Percentiles rank a stretch among this genome's conserved stretches.
Conservation (phyloP, 1,139 yeast genomes). For the Saccharomyces pastorianus region DNA sequence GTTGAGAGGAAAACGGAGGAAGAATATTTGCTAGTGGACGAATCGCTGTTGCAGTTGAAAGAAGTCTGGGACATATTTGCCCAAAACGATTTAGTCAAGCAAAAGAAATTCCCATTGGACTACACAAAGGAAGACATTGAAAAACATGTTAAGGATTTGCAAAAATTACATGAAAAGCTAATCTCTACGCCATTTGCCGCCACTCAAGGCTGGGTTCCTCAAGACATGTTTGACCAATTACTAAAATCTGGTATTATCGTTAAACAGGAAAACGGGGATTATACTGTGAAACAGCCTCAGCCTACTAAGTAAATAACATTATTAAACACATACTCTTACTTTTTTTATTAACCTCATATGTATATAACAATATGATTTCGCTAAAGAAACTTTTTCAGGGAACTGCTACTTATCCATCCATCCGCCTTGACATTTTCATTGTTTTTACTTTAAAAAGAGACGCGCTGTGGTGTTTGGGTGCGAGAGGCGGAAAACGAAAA, state of each 20-base stretch:
- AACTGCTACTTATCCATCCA: no score
- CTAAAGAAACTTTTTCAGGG: no score
- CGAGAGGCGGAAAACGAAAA: neutral
- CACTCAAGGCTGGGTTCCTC: conserved; percentile 93
- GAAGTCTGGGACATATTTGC: conserved; percentile 69
- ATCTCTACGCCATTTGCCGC: conserved; percentile 76
- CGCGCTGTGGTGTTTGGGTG: neutral
- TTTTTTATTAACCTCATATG: no score
- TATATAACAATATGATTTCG: no score
- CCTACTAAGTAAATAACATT: neutral
- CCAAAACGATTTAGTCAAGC: conserved; percentile 47
- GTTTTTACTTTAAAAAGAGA: neutral
- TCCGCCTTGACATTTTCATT: no score
- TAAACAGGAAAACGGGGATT: conserved; percentile 41
- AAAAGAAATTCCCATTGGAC: conserved; percentile 48
- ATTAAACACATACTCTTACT: neutral
- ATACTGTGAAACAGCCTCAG: conserved; percentile 20
- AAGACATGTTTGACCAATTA: conserved; percentile 73
- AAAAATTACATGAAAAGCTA: conserved; percentile 58
- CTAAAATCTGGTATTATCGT: conserved; percentile 57
- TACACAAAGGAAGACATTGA: conserved; percentile 48
- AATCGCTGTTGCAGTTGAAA: conserved; percentile 60
- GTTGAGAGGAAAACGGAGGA: conserved; percentile 52
- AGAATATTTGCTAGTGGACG: conserved; percentile 60
- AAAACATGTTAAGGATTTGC: conserved; percentile 50